phyloP scores from a whole-genome alignment of 495 filamentous ascomycete species.

The Penicillium paradoxum region DNA sequence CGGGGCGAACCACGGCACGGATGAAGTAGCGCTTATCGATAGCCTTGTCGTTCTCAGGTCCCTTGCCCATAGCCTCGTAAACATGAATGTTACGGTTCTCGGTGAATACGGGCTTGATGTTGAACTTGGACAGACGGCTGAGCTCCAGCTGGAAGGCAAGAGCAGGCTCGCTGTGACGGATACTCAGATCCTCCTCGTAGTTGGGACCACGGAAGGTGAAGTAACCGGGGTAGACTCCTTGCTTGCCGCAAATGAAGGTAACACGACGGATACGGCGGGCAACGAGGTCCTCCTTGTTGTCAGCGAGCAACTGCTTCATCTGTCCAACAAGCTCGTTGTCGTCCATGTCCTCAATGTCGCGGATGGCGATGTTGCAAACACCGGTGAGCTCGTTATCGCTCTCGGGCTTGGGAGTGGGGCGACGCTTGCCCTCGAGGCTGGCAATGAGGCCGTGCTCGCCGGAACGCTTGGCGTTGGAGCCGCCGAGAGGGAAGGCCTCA shows the following conservation, averaged over 20 bases:
- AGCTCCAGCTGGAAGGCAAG: conserved; percentile 97
- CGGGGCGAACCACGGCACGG: conserved; percentile 86
- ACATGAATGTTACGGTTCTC: conserved; percentile 99
- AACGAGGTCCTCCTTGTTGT: conserved; percentile 78
- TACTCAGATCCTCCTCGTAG: conserved; percentile 87
- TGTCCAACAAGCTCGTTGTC: conserved; percentile 75
- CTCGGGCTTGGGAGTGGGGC: conserved; percentile 48
- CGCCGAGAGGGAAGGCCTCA: conserved; percentile 65
- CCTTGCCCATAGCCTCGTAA: conserved; percentile 93
- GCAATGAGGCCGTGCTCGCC: conserved; percentile 55
- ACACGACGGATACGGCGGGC: conserved; percentile 77
- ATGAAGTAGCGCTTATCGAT: conserved; percentile 90
- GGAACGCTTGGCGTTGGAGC: conserved; percentile 37
- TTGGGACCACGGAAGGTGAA: conserved; percentile 93
- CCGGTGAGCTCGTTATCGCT: conserved; percentile 75
- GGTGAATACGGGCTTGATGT: conserved; percentile 95
- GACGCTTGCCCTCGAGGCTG: conserved; percentile 68
- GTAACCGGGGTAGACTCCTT: conserved; percentile 94
- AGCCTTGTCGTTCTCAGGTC: conserved; percentile 74
- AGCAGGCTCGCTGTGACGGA: conserved; percentile 94
- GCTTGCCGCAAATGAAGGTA: conserved; percentile 92
- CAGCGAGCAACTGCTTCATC: conserved; percentile 68
- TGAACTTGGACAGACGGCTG: conserved; percentile 89
- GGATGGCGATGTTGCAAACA: conserved; percentile 86
- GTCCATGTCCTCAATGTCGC: conserved; percentile 81